Base-by-base conservation (phyloP, 2,329 filamentous ascomycete species). In the Gremmenia infestans region DNA sequence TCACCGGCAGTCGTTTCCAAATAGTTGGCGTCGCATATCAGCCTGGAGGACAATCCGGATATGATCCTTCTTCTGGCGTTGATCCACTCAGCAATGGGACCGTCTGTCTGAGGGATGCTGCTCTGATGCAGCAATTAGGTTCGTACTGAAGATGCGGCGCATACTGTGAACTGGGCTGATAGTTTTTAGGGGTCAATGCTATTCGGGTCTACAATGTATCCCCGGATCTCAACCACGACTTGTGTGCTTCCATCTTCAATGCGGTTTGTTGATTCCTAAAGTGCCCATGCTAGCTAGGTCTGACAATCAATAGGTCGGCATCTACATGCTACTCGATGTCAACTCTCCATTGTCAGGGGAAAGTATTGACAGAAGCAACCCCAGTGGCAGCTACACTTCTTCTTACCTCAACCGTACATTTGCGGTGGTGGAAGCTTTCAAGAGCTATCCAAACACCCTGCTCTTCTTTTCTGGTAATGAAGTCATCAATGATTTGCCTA, bases 401-500 rank as follows among this genome's bases (percentile, higher is more conserved):
- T 71, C 70, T 19, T 87, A 87, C 69, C 72, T 86, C 55, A 86
- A 86, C 73, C 81, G 82, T 62, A 86, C 82, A 42, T 87, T 87
- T 68, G 81, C 81, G 58, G 77, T 87, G 49, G 82, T 86, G 25
- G 83, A 87, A 73, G 81, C 82, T 40, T 87, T 87, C 74, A 81
- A 81, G 75, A 76, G 74, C 72, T 87, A 86, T 67, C 82, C 82
- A 66, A 87, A 87, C 73, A 83, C 82, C 11, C 75, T 86, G n/a
- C 76, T 80, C 55, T 91, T 88, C 80, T 91, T 91, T 76, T 85
- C 87, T 47, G 88, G 84, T 56, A 91, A 91, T 72, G 88, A 91
- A 73, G 85, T 91, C 67, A 88, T 90, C 72, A 85, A 88, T 71
- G 76, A 86, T 62, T 76, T 82, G 50, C 69, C 77, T 46, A 85